These are phyloP conservation scores for Mytilinidion resinicola DNA, from an alignment of 495 filamentous ascomycete species.

Conservation along the genomic window DNA sequence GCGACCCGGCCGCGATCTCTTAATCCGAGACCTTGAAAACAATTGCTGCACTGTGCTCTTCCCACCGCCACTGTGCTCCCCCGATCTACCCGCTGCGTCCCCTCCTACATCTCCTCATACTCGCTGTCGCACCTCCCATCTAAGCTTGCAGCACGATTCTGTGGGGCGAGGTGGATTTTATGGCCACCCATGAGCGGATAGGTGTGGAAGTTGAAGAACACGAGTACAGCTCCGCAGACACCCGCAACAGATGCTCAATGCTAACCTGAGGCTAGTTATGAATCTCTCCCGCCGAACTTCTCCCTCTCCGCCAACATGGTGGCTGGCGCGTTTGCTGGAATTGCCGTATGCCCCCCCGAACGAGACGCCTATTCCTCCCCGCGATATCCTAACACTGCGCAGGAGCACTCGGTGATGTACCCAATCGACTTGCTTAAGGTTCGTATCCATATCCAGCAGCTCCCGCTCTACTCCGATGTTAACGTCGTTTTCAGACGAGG, in stretches of 20 bases:
- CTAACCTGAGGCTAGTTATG: slow-evolving; percentile 46
- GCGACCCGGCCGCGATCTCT: not conserved
- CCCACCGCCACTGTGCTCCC: not conserved
- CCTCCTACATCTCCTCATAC: not conserved
- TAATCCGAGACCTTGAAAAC: not conserved
- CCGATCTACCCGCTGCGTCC: not conserved
- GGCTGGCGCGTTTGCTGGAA: slow-evolving; percentile 93
- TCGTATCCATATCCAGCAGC: slow-evolving; percentile 31
- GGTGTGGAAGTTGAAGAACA: slow-evolving; percentile 34
- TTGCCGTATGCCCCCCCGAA: slow-evolving; percentile 61
- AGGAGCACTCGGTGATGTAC: slow-evolving; percentile 94
- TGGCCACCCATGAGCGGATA: slow-evolving; percentile 36
- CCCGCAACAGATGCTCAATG: not conserved
- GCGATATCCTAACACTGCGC: slow-evolving; percentile 1
- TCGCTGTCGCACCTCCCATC: not conserved
- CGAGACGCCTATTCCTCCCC: slow-evolving; percentile 18
- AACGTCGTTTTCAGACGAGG: slow-evolving; percentile 60
- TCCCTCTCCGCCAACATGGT: slow-evolving; percentile 70
- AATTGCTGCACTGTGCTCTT: not conserved
- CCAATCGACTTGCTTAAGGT: slow-evolving; percentile 98
- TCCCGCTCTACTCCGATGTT: slow-evolving; percentile 19
- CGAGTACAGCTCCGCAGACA: slow-evolving; percentile 28
- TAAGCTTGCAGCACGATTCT: slow-evolving; percentile 8
- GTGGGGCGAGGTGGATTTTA: slow-evolving; percentile 19
- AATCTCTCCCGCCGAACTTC: slow-evolving; percentile 65